Evolutionary conservation across 805 yeast species (phyloP).

Genomic region (Saccharomycopsis sp.): DNA sequence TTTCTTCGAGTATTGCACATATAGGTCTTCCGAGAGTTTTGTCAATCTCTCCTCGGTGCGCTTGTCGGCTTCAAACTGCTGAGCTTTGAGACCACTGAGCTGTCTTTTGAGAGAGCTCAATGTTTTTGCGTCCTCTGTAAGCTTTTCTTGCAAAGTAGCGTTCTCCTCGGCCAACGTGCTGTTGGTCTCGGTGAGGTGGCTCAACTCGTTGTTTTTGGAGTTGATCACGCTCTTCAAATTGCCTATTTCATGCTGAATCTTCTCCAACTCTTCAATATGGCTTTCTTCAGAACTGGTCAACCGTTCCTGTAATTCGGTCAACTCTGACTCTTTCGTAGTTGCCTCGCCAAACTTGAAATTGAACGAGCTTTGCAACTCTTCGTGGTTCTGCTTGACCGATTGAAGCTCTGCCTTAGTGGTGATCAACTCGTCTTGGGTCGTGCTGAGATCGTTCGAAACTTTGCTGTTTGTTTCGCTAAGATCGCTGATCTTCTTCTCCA

Average conservation of each 20-base stretch:
- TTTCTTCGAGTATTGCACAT: constrained; percentile 67
- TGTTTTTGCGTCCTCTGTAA: constrained; percentile 27
- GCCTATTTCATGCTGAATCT: constrained; percentile 10
- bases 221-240: constrained; percentile 16
- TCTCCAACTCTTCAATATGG: constrained; percentile 16
- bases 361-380: constrained; percentile 3
- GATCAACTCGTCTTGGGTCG: constrained; percentile 17
- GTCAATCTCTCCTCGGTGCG: constrained; percentile 50
- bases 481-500: constrained; percentile 4
- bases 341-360: constrained; percentile 4
- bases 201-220: constrained; percentile 12
- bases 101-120: constrained; percentile 17
- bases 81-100: constrained; percentile 8
- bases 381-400: constrained; percentile 11
- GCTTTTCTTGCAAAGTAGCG: constrained; percentile 15
- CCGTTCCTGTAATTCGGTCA: constrained; percentile 9
- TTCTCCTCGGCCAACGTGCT: constrained; percentile 14
- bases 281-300: constrained; percentile 7
- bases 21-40: constrained; percentile 61
- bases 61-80: constrained; percentile 33
- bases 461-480: constrained; percentile 4
- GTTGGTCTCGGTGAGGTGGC: constrained; percentile 22
- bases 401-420: constrained; percentile 6
- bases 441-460: background rate
- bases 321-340: constrained; percentile 6